A percentile compares a stretch with the other conserved stretches of the same genome.
Conservation (phyloP, 2,329 filamentous ascomycete species). For the Fusarium sp. region DNA sequence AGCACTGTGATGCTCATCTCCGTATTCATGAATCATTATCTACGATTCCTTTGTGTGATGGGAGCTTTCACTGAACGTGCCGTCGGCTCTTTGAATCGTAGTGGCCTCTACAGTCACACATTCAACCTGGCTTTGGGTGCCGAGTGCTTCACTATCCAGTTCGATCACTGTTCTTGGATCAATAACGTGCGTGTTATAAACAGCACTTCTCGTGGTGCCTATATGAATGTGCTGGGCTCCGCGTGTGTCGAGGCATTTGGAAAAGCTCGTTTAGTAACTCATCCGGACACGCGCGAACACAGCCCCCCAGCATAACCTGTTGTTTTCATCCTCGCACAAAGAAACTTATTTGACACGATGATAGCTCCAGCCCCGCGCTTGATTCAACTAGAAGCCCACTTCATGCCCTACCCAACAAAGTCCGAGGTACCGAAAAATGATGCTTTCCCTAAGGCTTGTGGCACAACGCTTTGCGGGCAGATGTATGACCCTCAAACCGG, state of each 20-base stretch:
- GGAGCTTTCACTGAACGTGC: fast-evolving
- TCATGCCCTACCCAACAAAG: not conserved
- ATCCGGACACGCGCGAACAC: not conserved
- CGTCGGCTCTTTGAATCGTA: not conserved
- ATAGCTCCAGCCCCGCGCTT: not conserved
- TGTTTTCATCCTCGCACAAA: not conserved
- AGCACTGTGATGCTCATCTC: not conserved
- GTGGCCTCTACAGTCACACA: too few relatives aligned
- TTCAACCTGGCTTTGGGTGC: too few relatives aligned
- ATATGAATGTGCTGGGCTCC: not conserved
- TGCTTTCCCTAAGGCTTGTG: not conserved
- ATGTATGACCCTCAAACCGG: not conserved
- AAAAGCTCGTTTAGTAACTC: fast-evolving
- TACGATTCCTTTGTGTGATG: fast-evolving
- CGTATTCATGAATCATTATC: not conserved
- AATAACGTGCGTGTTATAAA: fast-evolving
- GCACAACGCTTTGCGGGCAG: not conserved
- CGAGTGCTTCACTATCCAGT: not conserved
- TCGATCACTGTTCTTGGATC: too few relatives aligned
- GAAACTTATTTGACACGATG: not conserved
- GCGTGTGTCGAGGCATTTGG: fast-evolving
- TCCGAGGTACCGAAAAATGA: not conserved
- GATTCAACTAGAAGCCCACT: not conserved
- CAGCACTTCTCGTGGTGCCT: fast-evolving
- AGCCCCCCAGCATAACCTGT: too few relatives aligned